Base-by-base conservation (phyloP, 345 rosid species). In the Ricinus communis region DNA sequence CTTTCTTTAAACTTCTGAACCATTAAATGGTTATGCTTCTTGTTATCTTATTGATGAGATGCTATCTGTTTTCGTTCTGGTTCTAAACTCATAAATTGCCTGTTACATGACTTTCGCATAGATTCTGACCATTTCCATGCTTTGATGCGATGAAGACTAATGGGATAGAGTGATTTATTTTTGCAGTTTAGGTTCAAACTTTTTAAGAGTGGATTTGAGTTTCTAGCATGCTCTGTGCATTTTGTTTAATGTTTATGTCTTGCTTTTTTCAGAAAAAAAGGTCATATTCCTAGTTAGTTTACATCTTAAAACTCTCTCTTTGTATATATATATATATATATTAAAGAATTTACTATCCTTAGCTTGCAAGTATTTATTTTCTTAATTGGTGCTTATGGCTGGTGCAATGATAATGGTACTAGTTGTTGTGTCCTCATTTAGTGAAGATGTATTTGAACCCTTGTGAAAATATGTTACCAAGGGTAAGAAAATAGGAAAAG, bases 1-100 rank as follows among this genome's bases (percentile, higher is more conserved):
- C 71, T 69, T 72, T 15, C 36, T 43, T 55, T n/a, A n/a, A 9
- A 6, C 5, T 63, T 28, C 71, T 15, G 69, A 69, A 74, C 12
- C 31, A 40, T 15, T 15, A 1, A 22, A 25, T 52, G 33, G 41
- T 24, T 66, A 13, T 40, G 28, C 46, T 55, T 16, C 53, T 38
- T 27, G 40, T 24, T 10, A 50, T 54, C 27, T 51, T 65, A 11
- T 10, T 27, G 36, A 28, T 30, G 22, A 30, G 16, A 21, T 33
- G 49, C 65, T 21, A 12, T 43, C 33, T 22, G 27, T 47, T 47
- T 47, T 47, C 56, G 0, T 3, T 28, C 56, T 65, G 38, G 56
- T 28, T 65, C 10, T 15, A n/a, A n/a, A n/a, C 10, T 12, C 5
- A 9, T 18, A 9, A 16, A 56, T 27, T 56, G 13, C 9, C 61